phyloP scores from a whole-genome alignment of 2,329 filamentous ascomycete genomes.

The Tolypocladium ovalisporum region DNA sequence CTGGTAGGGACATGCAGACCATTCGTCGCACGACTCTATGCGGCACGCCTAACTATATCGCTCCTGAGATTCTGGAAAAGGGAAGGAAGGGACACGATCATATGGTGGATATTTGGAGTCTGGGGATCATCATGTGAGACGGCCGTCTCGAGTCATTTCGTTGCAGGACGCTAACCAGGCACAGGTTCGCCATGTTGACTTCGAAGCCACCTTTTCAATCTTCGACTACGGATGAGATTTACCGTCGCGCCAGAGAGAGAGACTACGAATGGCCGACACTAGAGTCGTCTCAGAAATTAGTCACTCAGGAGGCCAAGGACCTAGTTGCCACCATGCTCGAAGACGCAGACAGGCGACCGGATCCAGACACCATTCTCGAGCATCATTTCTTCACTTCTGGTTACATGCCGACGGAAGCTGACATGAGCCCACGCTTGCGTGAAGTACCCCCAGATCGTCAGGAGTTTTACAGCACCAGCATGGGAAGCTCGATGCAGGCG shows the following conservation, averaged over 20 bases:
- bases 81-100: constrained; percentile 92
- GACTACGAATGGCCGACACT: constrained; percentile 72
- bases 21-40: constrained; percentile 85
- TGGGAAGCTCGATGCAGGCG: constrained; percentile 31
- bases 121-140: constrained; percentile 81
- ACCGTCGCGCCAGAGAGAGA: constrained; percentile 56
- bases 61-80: constrained; percentile 90
- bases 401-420: constrained; percentile 53
- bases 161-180: not conserved
- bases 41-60: constrained; percentile 96
- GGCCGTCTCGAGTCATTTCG: not conserved
- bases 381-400: constrained; percentile 71
- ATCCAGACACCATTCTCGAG: constrained; percentile 67
- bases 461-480: constrained; percentile 44
- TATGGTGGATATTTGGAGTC: constrained; percentile 96
- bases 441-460: constrained; percentile 45
- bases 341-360: constrained; percentile 63
- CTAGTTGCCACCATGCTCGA: constrained; percentile 67
- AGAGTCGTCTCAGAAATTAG: constrained; percentile 55
- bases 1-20: constrained; percentile 78
- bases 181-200: constrained; percentile 86
- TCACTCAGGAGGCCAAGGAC: constrained; percentile 66
- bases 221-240: constrained; percentile 76
- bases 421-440: constrained; percentile 47
- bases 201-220: constrained; percentile 96